These are phyloP conservation scores for Microthyrium microscopicum DNA, from an alignment of 2,329 filamentous ascomycete species.

Conservation along the genomic window DNA sequence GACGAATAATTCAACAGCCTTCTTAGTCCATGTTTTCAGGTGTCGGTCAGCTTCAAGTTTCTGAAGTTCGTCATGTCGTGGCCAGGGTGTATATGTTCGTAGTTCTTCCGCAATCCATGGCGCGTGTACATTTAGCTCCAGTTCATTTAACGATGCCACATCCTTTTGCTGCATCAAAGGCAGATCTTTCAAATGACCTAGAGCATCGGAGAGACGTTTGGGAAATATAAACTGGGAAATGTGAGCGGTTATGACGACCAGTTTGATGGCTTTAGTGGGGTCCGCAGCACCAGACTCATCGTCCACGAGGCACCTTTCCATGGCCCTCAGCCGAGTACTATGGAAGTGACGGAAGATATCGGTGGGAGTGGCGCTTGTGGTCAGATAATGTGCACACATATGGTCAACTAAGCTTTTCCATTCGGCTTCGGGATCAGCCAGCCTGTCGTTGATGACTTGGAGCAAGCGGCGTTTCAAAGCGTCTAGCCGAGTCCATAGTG, in stretches of 20 bases:
- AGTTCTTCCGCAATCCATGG: conserved; percentile 73
- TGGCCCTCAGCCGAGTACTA: conserved; percentile 48
- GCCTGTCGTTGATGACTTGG: conserved; percentile 41
- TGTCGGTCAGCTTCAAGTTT: conserved; percentile 24
- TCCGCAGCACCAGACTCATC: conserved; percentile 28
- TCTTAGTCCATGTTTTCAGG: conserved; percentile 23
- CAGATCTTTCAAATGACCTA: conserved; percentile 50
- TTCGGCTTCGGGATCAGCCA: conserved; percentile 20
- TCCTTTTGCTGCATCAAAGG: conserved; percentile 56
- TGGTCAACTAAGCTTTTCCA: conserved; percentile 45
- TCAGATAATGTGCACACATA: conserved; percentile 67
- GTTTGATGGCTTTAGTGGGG: conserved; percentile 47
- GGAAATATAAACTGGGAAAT: conserved; percentile 66
- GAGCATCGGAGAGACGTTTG: conserved; percentile 49
- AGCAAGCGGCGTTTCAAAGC: conserved; percentile 48
- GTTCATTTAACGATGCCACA: conserved; percentile 47
- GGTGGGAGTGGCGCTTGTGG: conserved; percentile 60
- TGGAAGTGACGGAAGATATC: conserved; percentile 71
- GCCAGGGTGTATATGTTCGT: conserved; percentile 70
- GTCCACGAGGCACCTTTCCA: conserved; percentile 21
- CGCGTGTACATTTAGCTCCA: conserved; percentile 62
- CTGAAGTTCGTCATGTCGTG: conserved; percentile 55
- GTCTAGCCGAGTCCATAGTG: conserved; percentile 46
- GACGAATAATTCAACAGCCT: conserved; percentile 26
- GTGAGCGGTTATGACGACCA: conserved; percentile 63